These are phyloP conservation scores for Meira nashicola DNA, from an alignment of 1,284 basidiomycete species.

Conservation along the genomic window DNA sequence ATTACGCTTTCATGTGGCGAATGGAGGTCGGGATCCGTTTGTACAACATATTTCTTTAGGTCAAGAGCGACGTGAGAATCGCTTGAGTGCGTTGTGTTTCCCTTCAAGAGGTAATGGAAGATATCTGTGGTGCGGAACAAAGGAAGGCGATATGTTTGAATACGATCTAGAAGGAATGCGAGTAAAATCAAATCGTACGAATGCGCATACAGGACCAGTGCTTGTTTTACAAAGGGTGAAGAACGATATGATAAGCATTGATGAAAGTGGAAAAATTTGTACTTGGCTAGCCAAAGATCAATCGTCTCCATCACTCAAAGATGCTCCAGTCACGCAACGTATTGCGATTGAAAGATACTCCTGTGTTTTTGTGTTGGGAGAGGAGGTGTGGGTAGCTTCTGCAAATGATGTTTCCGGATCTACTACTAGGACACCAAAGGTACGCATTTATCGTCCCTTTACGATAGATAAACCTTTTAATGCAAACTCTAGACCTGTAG, in stretches of 20 bases:
- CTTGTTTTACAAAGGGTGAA: conserved; percentile 35
- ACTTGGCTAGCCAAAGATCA: conserved; percentile 33
- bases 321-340: conserved; percentile 41
- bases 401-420: conserved; percentile 13
- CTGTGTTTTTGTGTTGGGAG: conserved; percentile 29
- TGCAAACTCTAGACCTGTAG: conserved; percentile 32
- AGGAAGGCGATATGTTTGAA: conserved; percentile 42
- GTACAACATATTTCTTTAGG: conserved; percentile 31
- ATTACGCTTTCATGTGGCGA: conserved; percentile 37
- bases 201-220: conserved; percentile 38
- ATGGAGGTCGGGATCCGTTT: conserved; percentile 9
- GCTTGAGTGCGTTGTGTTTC: conserved; percentile 33
- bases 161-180: conserved; percentile 33
- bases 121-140: conserved; percentile 47
- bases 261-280: conserved; percentile 49
- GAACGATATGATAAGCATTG: conserved; percentile 38
- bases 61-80: conserved; percentile 28
- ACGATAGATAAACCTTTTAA: conserved; percentile 47
- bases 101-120: conserved; percentile 25
- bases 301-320: conserved; percentile 20
- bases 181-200: conserved; percentile 25
- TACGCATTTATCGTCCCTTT: conserved; percentile 48
- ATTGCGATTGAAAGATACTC: conserved; percentile 43
- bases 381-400: conserved; percentile 44
- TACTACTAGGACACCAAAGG: conserved; percentile 9